Conservation (phyloP, 306 rosid species). For the Gynostemma pentaphyllum region DNA sequence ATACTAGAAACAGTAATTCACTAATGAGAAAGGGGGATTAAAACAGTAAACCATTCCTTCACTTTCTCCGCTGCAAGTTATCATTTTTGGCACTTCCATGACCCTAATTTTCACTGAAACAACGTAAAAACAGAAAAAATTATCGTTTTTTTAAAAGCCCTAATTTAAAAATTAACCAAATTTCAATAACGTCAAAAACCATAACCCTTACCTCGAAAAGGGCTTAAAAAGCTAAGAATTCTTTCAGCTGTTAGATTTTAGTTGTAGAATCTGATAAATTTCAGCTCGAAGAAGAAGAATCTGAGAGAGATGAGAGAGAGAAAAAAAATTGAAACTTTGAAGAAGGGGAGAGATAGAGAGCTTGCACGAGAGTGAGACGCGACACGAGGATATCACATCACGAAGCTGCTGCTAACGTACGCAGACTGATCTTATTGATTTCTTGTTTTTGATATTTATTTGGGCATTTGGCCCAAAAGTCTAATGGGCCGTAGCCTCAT, state of each 20-base stretch:
- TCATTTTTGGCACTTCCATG: not conserved
- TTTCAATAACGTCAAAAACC: not conserved
- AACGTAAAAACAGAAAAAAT: not conserved
- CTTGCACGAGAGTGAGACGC: not conserved
- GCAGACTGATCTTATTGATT: not conserved
- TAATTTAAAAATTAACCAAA: slow-evolving; percentile 3
- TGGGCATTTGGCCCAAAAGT: not conserved
- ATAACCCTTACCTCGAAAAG: not conserved
- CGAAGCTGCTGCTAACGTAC: slow-evolving; percentile 11
- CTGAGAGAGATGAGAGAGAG: not conserved
- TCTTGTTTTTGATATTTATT: too few species aligned
- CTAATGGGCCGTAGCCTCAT: not conserved
- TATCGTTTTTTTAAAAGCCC: not conserved
- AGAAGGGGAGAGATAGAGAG: not conserved
- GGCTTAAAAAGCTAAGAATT: not conserved
- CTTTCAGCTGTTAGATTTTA: not conserved
- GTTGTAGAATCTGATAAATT: not conserved
- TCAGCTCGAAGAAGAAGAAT: not conserved
- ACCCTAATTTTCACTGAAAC: not conserved
- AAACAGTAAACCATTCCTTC: not conserved
- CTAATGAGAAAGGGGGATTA: not conserved
- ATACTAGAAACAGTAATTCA: slow-evolving; percentile 1
- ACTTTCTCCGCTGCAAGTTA: not conserved
- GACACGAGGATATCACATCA: not conserved
- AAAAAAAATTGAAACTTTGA: not conserved